phyloP scores from a whole-genome alignment of 2,329 filamentous ascomycete species.

The Graphiopsis chlorocephala region DNA sequence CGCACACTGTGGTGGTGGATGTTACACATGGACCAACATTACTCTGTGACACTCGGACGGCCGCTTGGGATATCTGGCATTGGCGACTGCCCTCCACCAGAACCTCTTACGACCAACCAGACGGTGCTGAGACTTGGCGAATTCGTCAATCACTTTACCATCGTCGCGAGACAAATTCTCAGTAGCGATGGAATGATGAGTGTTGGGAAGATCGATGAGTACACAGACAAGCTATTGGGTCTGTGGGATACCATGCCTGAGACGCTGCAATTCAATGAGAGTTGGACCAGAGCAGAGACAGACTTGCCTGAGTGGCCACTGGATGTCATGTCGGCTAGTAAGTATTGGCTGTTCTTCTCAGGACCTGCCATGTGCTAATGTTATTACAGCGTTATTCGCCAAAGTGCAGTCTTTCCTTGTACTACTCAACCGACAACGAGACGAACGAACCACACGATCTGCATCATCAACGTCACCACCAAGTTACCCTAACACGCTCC shows the following conservation, averaged over 20 bases:
- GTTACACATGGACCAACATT: slow-evolving; percentile 52
- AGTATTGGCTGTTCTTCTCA: slow-evolving; percentile 18
- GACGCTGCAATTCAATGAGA: slow-evolving; percentile 45
- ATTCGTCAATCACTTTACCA: slow-evolving; percentile 47
- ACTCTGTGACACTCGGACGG: slow-evolving; percentile 49
- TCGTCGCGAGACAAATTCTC: slow-evolving; percentile 48
- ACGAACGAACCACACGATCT: slow-evolving; percentile 31
- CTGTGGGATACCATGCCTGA: slow-evolving; percentile 49
- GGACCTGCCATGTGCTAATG: not conserved
- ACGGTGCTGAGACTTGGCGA: slow-evolving; percentile 45
- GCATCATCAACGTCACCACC: slow-evolving; percentile 17
- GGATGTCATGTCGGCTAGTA: slow-evolving; percentile 46
- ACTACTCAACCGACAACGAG: slow-evolving; percentile 48
- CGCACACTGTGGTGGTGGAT: slow-evolving; percentile 53
- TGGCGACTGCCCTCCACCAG: slow-evolving; percentile 48
- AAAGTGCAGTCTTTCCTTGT: slow-evolving; percentile 51
- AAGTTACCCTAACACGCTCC: not conserved
- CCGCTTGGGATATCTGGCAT: slow-evolving; percentile 50
- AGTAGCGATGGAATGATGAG: slow-evolving; percentile 42
- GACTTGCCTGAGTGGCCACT: slow-evolving; percentile 48
- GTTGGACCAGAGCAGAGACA: slow-evolving; percentile 41
- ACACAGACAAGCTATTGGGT: slow-evolving; percentile 43
- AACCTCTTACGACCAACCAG: slow-evolving; percentile 45
- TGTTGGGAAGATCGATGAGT: slow-evolving; percentile 46
- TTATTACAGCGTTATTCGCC: slow-evolving; percentile 41